Conservation (phyloP, 2,329 filamentous ascomycete genomes). For the Nothophaeocryptopus gaeumannii region DNA sequence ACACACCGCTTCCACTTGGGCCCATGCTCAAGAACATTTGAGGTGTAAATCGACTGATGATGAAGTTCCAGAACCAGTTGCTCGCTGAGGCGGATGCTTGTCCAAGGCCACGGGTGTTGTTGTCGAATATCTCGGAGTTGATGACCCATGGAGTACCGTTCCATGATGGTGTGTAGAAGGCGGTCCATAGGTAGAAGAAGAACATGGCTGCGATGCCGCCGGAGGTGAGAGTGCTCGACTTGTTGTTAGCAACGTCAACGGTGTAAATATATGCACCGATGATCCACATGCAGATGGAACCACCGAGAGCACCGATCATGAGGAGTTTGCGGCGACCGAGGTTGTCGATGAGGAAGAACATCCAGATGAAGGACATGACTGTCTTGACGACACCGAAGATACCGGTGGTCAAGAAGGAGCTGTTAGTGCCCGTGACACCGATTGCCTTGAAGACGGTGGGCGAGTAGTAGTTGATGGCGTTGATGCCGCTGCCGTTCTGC, state of each 20-base stretch:
- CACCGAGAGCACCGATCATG: slow-evolving; percentile 61
- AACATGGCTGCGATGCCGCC: slow-evolving; percentile 62
- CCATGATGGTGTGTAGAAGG: slow-evolving; percentile 57
- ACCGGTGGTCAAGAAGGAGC: slow-evolving; percentile 65
- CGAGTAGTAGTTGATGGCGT: slow-evolving; percentile 74
- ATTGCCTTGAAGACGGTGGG: slow-evolving; percentile 67
- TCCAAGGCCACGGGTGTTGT: slow-evolving; percentile 65
- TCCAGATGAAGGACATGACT: slow-evolving; percentile 64
- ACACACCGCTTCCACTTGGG: slow-evolving; percentile 38
- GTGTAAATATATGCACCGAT: slow-evolving; percentile 57
- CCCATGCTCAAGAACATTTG: slow-evolving; percentile 56
- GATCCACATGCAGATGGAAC: slow-evolving; percentile 64
- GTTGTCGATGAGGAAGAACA: slow-evolving; percentile 66
- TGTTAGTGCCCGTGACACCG: slow-evolving; percentile 59
- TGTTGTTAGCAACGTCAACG: slow-evolving; percentile 41
- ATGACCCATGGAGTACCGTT: slow-evolving; percentile 67
- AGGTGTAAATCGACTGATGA: slow-evolving; percentile 65
- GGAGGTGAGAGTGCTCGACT: slow-evolving; percentile 40
- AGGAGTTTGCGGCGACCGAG: slow-evolving; percentile 62
- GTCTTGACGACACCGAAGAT: slow-evolving; percentile 78
- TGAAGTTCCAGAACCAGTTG: slow-evolving; percentile 73
- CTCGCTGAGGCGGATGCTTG: slow-evolving; percentile 69
- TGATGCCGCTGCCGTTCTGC: slow-evolving; percentile 75
- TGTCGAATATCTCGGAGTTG: slow-evolving; percentile 71
- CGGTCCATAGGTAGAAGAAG: slow-evolving; percentile 74